Evolutionary conservation across 306 rosid genomes (phyloP), one percentile per base, ranked within the genome.

Genomic region (Quercus berberidifolia): DNA sequence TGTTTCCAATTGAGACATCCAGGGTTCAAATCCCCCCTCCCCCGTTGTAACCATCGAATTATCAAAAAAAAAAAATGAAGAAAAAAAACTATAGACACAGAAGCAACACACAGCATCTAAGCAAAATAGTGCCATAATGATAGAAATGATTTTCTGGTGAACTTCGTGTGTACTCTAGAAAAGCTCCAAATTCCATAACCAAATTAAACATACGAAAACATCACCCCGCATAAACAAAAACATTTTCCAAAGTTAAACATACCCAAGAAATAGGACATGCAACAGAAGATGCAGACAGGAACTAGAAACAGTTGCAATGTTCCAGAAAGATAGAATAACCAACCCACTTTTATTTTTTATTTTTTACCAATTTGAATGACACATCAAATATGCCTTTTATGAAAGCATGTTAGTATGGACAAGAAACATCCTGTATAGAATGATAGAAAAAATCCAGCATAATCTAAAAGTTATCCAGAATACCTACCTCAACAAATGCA

Each of bases 401-500:
- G 56, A 46, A 52, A 77, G 78, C 75, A 76, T 33, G 70, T 77
- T 55, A 76, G 73, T 5, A 20, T 55, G 46, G 33, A 76, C 31
- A 80, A 26, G 51, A 81, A 73, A 63, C 25, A 76, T 55, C 18
- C 55, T 71, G 21, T 46, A 71, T 69, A 65, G 58, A 46, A 75
- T 79, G 71, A 15, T 28, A 57, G 76, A 26, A 58, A 19, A 3
- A 67, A 10, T 17, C 23, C 46, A 41, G 46, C 46, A 41, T 41
- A 65, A 6, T 14, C 35, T 63, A 63, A 65, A 62, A 65, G 3
- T 25, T 15, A 63, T 14, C 23, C 49, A 60, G 59, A 71, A 83
- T 72, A 68, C 69, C 71, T 78, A 91, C 99, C 98, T 96, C 99
- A 78, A 96, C 86, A 86, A 93, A 96, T 75, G 92, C 96, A 82